Evolutionary conservation across 371 early-diverging fungal species (phyloP), one percentile per base, ranked within the genome.

Genomic region (Apophysomyces ossiformis): DNA sequence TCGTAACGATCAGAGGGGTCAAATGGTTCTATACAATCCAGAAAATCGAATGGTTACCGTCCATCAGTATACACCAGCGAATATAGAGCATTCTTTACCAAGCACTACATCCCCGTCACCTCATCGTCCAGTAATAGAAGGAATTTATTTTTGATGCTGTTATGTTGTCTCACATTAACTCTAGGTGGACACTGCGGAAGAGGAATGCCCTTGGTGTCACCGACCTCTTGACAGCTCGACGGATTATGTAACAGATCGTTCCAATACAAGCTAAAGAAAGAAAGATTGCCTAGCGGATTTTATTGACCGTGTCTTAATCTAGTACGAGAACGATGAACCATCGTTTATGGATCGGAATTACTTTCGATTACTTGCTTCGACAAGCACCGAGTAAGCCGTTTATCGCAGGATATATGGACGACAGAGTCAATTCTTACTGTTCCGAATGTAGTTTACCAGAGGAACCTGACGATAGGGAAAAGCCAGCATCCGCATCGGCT

Each of bases 321-420:
- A n/a, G 16, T 45, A 37, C 2, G 58, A 76, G 78, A 21, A 32
- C 13, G 47, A 66, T 43, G 71, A 65, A 32, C 75, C 79, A 0
- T 75, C 77, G 32, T 90, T 77, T 58, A 87, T 89, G 85, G 89
- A 89, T 67, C 68, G 80, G 37, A 89, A 89, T 57, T 90, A 90
- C 57, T 90, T 90, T 69, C 78, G 87, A 46, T 66, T 89, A 57
- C 68, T 89, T 15, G 82, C 83, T 67, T 79, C 70, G 47, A 73
- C 68, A 59, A 74, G 41, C 60, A n/a, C 82, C 81, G 85, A 26
- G 32, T 85, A 79, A 50, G 54, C 9, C 4, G 16, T 41, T 43
- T 21, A n/a, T 35, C n/a, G 54, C 21, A 9, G 15, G 21, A 36
- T 59, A 21, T 39, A 9, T 26, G 32, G 32, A 26, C 32, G 32